A percentile compares a stretch with the other conserved stretches of the same genome.
Evolutionary conservation across 306 rosid genomes (phyloP).

Genomic region (Cucumis hystrix): DNA sequence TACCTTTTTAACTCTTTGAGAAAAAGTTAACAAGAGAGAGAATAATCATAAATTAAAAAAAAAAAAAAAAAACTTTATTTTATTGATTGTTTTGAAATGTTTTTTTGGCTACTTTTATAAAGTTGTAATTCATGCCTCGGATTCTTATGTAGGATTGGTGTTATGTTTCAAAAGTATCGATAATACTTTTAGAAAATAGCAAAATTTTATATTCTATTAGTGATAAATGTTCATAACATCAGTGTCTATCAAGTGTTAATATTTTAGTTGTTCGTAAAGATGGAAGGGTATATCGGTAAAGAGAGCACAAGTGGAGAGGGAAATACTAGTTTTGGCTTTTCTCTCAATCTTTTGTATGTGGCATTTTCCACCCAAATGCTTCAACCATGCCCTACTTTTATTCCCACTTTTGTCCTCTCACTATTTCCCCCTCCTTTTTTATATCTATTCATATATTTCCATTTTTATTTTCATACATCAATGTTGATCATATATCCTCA

Average conservation of each 20-base stretch:
- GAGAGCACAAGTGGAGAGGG: neutral
- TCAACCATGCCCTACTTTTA: neutral
- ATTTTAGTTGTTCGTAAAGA: no score
- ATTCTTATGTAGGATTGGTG: neutral
- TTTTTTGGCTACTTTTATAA: neutral
- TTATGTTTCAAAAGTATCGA: neutral
- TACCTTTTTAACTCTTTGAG: slow-evolving; percentile 1
- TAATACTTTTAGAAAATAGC: neutral
- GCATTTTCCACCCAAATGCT: neutral
- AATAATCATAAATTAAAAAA: neutral
- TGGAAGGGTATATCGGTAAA: neutral
- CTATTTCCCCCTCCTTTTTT: neutral
- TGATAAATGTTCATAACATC: no score
- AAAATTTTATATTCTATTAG: no score
- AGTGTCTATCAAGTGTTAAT: no score
- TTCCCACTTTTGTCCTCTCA: neutral
- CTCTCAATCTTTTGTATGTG: neutral
- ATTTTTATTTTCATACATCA: neutral
- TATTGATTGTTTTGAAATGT: neutral
- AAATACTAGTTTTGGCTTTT: slow-evolving; percentile 1
- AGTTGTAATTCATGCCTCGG: neutral
- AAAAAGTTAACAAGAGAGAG: neutral
- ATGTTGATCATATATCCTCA: neutral
- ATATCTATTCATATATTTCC: neutral
- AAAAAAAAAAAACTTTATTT: neutral